Percentiles rank a stretch among this genome's conserved stretches.
Conservation (phyloP, 2,329 filamentous ascomycete genomes). For the Aureobasidium musti region DNA sequence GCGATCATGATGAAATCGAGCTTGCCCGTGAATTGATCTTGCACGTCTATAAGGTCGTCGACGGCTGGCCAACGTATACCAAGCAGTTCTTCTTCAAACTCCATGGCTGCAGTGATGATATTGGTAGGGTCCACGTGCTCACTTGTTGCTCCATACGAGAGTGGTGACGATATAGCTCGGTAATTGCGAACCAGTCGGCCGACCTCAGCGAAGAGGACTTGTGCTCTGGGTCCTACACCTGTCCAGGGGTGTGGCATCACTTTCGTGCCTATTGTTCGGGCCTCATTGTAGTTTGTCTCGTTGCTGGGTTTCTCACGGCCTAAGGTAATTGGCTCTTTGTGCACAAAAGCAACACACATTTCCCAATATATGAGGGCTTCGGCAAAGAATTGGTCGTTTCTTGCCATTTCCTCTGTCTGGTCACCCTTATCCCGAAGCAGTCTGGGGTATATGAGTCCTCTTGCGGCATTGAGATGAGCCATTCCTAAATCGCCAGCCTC, state of each 20-base stretch:
- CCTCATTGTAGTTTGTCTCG: conserved; percentile 35
- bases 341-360: conserved; percentile 58
- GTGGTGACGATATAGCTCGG: conserved; percentile 26
- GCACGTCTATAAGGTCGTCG: conserved; percentile 53
- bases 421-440: conserved; percentile 44
- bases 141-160: conserved; percentile 19
- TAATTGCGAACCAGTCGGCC: conserved; percentile 41
- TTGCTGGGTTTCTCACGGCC: conserved; percentile 9
- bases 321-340: conserved; percentile 42
- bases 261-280: conserved; percentile 28
- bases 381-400: conserved; percentile 54
- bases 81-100: conserved; percentile 54
- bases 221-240: conserved; percentile 50
- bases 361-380: conserved; percentile 62
- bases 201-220: conserved; percentile 51
- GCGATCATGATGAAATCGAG: conserved; percentile 58
- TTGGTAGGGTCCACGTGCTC: conserved; percentile 33
- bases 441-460: conserved; percentile 48
- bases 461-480: conserved; percentile 54
- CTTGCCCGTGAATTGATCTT: conserved; percentile 56
- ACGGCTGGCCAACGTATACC: conserved; percentile 51
- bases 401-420: conserved; percentile 37
- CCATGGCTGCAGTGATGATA: conserved; percentile 40
- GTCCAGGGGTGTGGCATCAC: conserved; percentile 52
- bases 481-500: conserved; percentile 58